A percentile compares a stretch with the other conserved stretches of the same genome.
These are phyloP conservation scores for Saccharomyces hybrid DNA, from an alignment of 1,139 yeast genomes.

Conservation along the genomic window DNA sequence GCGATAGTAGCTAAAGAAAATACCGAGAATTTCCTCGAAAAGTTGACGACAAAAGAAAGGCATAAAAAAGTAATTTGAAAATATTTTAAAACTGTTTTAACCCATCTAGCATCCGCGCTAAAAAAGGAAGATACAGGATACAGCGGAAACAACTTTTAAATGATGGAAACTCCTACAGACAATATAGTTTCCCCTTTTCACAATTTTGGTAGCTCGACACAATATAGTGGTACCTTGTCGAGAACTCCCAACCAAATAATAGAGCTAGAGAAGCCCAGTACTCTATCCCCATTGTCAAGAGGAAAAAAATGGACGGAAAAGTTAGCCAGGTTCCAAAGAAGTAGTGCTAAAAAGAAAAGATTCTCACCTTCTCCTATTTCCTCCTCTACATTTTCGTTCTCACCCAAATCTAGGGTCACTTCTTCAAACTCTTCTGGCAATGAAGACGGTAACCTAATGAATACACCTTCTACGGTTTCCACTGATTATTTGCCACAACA, in stretches of 20 bases:
- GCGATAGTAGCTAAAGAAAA: not conserved
- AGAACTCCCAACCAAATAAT: constrained; percentile 4
- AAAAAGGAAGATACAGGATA: not conserved
- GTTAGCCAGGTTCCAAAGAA: constrained; percentile 14
- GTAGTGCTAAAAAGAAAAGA: constrained; percentile 11
- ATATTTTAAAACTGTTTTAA: not conserved
- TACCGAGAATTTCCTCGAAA: not conserved
- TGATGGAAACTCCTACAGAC: constrained; percentile 10
- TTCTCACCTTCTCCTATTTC: constrained; percentile 6
- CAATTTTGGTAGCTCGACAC: constrained; percentile 11
- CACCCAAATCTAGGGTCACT: not conserved
- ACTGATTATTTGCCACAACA: constrained; percentile 1
- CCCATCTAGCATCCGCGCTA: not conserved
- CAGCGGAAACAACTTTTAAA: not conserved
- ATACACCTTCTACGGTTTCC: constrained; percentile 6
- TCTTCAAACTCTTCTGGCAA: not conserved
- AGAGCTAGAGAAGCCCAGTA: constrained; percentile 3
- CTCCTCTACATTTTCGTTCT: constrained; percentile 6
- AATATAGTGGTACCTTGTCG: not conserved
- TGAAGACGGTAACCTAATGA: not conserved
- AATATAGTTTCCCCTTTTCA: constrained; percentile 13
- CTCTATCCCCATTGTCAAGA: constrained; percentile 15
- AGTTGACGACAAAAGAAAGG: not conserved
- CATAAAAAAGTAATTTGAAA: not conserved
- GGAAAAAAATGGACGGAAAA: constrained; percentile 21